These are phyloP conservation scores for Diaporthe eres DNA, from an alignment of 2,329 filamentous ascomycete genomes.

Conservation along the genomic window DNA sequence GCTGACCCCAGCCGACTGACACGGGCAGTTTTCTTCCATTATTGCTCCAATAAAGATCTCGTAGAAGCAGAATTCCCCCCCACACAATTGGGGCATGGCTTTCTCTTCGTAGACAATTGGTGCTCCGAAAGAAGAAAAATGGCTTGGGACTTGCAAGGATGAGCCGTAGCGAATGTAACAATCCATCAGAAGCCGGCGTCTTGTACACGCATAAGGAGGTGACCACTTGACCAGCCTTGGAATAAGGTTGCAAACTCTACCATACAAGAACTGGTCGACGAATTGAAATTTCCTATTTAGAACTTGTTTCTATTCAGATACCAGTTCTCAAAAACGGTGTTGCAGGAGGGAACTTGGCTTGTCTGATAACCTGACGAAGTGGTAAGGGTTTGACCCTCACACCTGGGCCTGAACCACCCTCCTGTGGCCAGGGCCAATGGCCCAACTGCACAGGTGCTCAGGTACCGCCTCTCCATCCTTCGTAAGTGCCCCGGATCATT, in stretches of 20 bases:
- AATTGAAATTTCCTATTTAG: no score
- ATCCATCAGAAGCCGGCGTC: not conserved
- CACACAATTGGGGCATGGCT: not conserved
- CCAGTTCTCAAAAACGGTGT: not conserved
- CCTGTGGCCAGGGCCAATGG: not conserved
- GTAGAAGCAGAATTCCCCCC: not conserved
- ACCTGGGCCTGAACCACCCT: not conserved
- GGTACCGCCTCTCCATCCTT: not conserved
- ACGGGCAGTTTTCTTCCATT: not conserved
- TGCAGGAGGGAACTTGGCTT: not conserved
- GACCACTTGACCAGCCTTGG: not conserved
- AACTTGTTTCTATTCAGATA: no score
- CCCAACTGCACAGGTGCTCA: not conserved
- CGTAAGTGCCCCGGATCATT: not conserved
- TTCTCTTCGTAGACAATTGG: not conserved
- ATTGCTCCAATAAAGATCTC: constrained; percentile 16
- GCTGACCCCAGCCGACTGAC: not conserved
- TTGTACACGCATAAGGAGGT: not conserved
- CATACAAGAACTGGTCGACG: not conserved
- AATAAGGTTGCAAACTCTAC: not conserved
- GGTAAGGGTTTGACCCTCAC: not conserved
- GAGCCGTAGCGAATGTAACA: constrained; percentile 18
- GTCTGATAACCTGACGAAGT: not conserved
- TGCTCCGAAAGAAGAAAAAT: not conserved
- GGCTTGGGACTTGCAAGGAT: not conserved